Conservation (phyloP, 116 monocot species). For the Phalaenopsis hybrid region DNA sequence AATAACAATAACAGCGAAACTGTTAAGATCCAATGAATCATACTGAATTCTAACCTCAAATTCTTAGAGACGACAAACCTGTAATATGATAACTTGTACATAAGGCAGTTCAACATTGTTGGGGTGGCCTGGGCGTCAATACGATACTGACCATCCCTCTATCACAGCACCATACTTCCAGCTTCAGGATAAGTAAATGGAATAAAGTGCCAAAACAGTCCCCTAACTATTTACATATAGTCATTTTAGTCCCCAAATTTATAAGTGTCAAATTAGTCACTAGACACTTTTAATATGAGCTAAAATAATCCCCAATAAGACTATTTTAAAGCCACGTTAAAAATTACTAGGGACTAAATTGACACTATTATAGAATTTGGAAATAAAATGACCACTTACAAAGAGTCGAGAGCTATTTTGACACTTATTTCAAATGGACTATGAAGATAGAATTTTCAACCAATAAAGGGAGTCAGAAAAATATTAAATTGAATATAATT, state of each 20-base stretch:
- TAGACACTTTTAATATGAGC: too few species aligned
- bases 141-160: slow-evolving; percentile 95
- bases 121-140: slow-evolving; percentile 87
- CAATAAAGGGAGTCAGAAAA: neutral
- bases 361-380: too few species aligned
- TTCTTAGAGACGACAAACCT: slow-evolving; percentile 19
- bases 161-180: neutral
- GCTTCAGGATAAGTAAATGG: neutral
- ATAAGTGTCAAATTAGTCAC: too few species aligned
- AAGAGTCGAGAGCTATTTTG: too few species aligned
- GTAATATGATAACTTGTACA: slow-evolving; percentile 98
- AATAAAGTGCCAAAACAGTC: neutral
- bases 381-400: too few species aligned
- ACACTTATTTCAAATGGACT: neutral
- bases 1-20: neutral
- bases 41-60: neutral
- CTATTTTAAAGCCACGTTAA: too few species aligned
- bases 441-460: neutral
- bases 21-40: neutral
- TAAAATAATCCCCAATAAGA: too few species aligned
- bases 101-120: slow-evolving; percentile 93
- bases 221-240: too few species aligned
- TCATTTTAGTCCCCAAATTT: too few species aligned
- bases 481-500: neutral
- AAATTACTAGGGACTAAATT: too few species aligned